Conservation (phyloP, 495 filamentous ascomycete species). For the Hypoxylon crocopeplum region DNA sequence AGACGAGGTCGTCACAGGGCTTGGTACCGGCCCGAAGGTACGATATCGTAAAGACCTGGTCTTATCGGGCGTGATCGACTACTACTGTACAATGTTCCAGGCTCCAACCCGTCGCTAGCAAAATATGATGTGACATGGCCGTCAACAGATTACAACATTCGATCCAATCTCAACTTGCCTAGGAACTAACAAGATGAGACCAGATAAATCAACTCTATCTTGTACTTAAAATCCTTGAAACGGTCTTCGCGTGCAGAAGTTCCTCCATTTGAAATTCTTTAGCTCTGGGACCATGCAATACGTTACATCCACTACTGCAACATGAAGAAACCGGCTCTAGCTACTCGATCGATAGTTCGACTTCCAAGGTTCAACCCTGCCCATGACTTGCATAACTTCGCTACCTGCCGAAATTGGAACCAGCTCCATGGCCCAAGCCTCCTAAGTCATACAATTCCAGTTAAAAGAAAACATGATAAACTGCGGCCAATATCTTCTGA, state of each 20-base stretch:
- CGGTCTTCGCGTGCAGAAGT: background rate
- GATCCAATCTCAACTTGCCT: no score
- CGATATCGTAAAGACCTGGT: background rate
- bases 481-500: no score
- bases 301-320: background rate
- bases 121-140: no score
- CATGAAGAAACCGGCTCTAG: background rate
- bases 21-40: slow-evolving; percentile 18
- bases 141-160: no score
- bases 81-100: no score
- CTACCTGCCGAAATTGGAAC: slow-evolving; percentile 3
- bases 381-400: background rate
- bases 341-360: no score
- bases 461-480: no score
- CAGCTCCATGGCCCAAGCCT: no score
- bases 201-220: background rate
- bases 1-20: slow-evolving; percentile 4
- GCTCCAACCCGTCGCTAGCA: no score
- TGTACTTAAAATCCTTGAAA: background rate
- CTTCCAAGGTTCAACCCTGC: no score
- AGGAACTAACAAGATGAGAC: no score
- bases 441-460: no score
- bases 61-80: slow-evolving; percentile 8
- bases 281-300: background rate
- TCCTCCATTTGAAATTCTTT: background rate